Evolutionary conservation across 768 basidiomycete species (phyloP).

Genomic region (Xerocomus potaroensis): DNA sequence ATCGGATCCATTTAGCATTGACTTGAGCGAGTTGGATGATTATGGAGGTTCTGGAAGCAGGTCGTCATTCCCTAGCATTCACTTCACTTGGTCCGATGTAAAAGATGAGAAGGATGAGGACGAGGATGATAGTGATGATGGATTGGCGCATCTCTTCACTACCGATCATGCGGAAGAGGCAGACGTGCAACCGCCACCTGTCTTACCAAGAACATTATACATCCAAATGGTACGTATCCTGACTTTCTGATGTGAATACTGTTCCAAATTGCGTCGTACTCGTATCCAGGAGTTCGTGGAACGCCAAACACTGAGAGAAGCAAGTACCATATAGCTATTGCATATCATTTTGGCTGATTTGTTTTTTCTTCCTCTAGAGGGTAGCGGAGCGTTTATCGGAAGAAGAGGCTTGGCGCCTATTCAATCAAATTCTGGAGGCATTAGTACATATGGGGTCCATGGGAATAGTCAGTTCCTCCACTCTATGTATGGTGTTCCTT

Average conservation of each 20-base stretch:
- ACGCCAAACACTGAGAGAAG: slow-evolving; percentile 86
- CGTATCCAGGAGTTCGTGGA: slow-evolving; percentile 76
- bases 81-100: slow-evolving; percentile 56
- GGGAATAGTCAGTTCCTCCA: slow-evolving; percentile 62
- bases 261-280: neutral
- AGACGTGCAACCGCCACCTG: slow-evolving; percentile 27
- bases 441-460: slow-evolving; percentile 84
- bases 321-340: slow-evolving; percentile 15
- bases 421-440: slow-evolving; percentile 87
- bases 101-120: slow-evolving; percentile 40
- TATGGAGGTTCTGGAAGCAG: slow-evolving; percentile 47
- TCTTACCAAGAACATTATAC: slow-evolving; percentile 61
- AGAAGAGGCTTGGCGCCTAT: slow-evolving; percentile 85
- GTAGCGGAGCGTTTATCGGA: slow-evolving; percentile 79
- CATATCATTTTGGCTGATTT: neutral
- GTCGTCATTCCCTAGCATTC: slow-evolving; percentile 79
- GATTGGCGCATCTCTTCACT: slow-evolving; percentile 33
- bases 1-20: slow-evolving; percentile 60
- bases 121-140: slow-evolving; percentile 41
- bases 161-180: slow-evolving; percentile 33
- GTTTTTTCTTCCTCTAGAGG: slow-evolving; percentile 38
- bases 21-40: slow-evolving; percentile 61
- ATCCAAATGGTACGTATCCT: slow-evolving; percentile 81
- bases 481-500: neutral
- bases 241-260: neutral